These are phyloP conservation scores for Solanum paucissectum DNA, from an alignment of 257 asterid genomes.

Conservation along the genomic window DNA sequence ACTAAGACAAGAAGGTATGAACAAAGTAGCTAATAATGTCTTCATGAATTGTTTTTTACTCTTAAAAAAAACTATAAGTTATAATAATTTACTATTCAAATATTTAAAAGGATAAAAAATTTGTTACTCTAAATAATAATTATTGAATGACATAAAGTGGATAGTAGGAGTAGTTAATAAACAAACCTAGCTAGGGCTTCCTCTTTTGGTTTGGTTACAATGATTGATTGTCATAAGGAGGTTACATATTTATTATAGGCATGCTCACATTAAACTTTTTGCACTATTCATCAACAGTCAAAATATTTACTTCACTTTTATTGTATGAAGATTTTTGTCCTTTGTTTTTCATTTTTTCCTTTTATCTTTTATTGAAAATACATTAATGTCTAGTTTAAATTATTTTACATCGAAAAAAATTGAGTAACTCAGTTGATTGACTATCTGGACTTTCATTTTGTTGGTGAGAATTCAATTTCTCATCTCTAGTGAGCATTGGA, in stretches of 20 bases:
- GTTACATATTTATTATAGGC: background rate
- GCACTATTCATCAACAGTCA: background rate
- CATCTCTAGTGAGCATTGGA: background rate
- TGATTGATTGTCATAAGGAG: background rate
- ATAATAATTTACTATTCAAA: background rate
- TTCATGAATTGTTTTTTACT: background rate
- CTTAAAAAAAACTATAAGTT: background rate
- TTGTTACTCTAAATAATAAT: background rate
- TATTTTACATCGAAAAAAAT: background rate
- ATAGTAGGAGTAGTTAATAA: background rate
- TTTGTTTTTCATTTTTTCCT: background rate
- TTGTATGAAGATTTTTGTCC: background rate
- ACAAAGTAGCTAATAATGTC: background rate
- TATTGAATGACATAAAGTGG: background rate
- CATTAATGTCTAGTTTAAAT: background rate
- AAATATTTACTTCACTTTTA: background rate
- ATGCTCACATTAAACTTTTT: background rate
- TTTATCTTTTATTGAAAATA: background rate
- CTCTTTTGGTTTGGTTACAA: background rate
- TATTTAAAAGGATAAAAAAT: background rate
- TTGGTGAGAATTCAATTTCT: no score
- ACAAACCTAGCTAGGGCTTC: background rate
- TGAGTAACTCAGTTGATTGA: background rate
- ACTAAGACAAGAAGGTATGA: background rate
- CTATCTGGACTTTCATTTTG: no score